phyloP scores from a whole-genome alignment of 1,284 basidiomycete species.

The Phellopilus nigrolimitatus region DNA sequence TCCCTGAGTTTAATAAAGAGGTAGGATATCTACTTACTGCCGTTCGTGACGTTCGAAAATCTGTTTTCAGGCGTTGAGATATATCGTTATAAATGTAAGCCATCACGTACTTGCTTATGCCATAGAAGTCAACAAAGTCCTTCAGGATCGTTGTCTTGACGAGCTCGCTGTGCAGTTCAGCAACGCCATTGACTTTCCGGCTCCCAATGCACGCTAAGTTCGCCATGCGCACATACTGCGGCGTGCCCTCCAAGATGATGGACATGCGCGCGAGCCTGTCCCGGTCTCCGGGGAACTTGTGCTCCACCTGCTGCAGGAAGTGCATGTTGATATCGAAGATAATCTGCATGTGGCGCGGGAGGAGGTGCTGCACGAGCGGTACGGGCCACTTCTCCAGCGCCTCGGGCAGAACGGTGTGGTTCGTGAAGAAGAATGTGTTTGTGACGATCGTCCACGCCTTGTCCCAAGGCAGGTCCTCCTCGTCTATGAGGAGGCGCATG shows the following conservation, averaged over 20 bases:
- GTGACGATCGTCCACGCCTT: slow-evolving; percentile 83
- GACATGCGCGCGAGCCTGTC: slow-evolving; percentile 82
- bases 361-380: slow-evolving; percentile 71
- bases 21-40: slow-evolving; percentile 49
- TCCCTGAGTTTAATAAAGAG: slow-evolving; percentile 13
- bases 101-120: slow-evolving; percentile 60
- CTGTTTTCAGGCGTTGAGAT: slow-evolving; percentile 33
- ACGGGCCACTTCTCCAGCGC: slow-evolving; percentile 75
- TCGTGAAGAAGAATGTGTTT: slow-evolving; percentile 91
- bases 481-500: slow-evolving; percentile 85
- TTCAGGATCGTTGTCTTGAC: slow-evolving; percentile 79
- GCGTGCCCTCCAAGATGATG: slow-evolving; percentile 84
- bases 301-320: slow-evolving; percentile 76
- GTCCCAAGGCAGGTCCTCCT: slow-evolving; percentile 83
- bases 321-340: slow-evolving; percentile 79
- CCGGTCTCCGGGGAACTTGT: slow-evolving; percentile 81
- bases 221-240: slow-evolving; percentile 87
- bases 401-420: slow-evolving; percentile 78
- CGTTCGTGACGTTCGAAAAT: slow-evolving; percentile 82
- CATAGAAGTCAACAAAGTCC: slow-evolving; percentile 87
- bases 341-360: slow-evolving; percentile 85
- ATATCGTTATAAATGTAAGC: too few relatives aligned
- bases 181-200: slow-evolving; percentile 90
- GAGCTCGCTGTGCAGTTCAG: slow-evolving; percentile 81
- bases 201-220: slow-evolving; percentile 78